These are phyloP conservation scores for Phytophthora rubi DNA, from an alignment of 352 stramenopile species.

Conservation along the genomic window DNA sequence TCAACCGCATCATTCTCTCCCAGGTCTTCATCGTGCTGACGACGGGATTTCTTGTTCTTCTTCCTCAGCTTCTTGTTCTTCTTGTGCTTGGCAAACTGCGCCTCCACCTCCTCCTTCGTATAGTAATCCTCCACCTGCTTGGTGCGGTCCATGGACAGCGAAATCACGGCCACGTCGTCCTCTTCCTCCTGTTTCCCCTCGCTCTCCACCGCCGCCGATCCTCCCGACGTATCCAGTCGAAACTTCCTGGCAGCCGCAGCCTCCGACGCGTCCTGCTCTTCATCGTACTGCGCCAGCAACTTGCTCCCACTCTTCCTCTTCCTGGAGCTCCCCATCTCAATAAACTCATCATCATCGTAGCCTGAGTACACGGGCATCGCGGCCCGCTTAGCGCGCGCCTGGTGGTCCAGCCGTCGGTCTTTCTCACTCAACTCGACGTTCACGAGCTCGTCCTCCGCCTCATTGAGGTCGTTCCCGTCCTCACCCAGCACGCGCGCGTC, in stretches of 20 bases:
- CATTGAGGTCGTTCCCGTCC: conserved; percentile 85
- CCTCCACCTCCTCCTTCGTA: conserved; percentile 83
- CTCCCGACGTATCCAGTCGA: conserved; percentile 54
- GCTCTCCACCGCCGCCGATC: conserved; percentile 14
- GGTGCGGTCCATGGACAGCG: conserved; percentile 58
- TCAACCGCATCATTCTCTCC: conserved; percentile 49
- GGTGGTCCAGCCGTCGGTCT: conserved; percentile 51
- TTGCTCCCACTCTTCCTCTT: conserved; percentile 49
- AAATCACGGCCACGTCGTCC: conserved; percentile 59
- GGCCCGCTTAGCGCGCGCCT: conserved; percentile 55
- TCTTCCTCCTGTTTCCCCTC: conserved; percentile 36
- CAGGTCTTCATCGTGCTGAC: conserved; percentile 51
- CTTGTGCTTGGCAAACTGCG: conserved; percentile 70
- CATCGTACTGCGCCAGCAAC: conserved; percentile 90
- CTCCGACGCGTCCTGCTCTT: conserved; percentile 69
- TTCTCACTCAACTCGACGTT: conserved; percentile 88
- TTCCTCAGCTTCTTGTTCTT: conserved; percentile 85
- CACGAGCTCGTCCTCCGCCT: conserved; percentile 80
- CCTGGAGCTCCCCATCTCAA: conserved; percentile 65
- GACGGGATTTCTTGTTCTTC: conserved; percentile 72
- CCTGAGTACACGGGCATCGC: conserved; percentile 91
- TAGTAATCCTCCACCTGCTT: conserved; percentile 80
- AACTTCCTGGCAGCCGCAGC: conserved; percentile 59
- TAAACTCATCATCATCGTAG: conserved; percentile 98
- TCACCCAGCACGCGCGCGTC: conserved; percentile 88